Conservation (phyloP, 371 early-diverging fungal genomes). For the Mucor lusitanicus region DNA sequence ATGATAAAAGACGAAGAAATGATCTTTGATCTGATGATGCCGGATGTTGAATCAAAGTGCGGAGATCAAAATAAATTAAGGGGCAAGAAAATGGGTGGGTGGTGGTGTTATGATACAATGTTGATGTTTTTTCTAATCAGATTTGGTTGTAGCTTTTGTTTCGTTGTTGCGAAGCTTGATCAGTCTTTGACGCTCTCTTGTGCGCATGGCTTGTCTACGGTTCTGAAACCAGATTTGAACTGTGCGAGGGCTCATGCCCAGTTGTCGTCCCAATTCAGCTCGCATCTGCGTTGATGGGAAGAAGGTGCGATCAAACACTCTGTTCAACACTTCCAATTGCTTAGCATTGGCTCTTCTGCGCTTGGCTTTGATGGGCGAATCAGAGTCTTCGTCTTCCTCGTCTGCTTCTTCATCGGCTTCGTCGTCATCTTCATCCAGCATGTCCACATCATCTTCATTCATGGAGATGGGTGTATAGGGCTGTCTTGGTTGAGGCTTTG, state of each 20-base stretch:
- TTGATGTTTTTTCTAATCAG: not conserved
- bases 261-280: slow-evolving; percentile 79
- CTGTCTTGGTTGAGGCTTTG: not conserved
- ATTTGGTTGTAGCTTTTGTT: slow-evolving; percentile 7
- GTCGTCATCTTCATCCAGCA: not conserved
- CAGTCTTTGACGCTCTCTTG: slow-evolving; percentile 53
- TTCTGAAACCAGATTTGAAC: slow-evolving; percentile 99
- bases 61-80: not conserved
- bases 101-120: not conserved
- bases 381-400: slow-evolving; percentile 25
- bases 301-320: slow-evolving; percentile 60
- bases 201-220: slow-evolving; percentile 71
- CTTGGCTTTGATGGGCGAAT: slow-evolving; percentile 46
- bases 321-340: slow-evolving; percentile 56
- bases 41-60: not conserved
- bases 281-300: slow-evolving; percentile 80
- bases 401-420: slow-evolving; percentile 10
- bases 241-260: slow-evolving; percentile 82
- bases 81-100: not conserved
- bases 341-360: slow-evolving; percentile 55
- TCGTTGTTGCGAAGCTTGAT: slow-evolving; percentile 26
- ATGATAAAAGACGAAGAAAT: not conserved
- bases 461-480: slow-evolving; percentile 15
- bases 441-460: slow-evolving; percentile 9
- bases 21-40: not conserved